These are phyloP conservation scores for Phlebiopsis gigantea DNA, from an alignment of 768 basidiomycete genomes.

Conservation along the genomic window DNA sequence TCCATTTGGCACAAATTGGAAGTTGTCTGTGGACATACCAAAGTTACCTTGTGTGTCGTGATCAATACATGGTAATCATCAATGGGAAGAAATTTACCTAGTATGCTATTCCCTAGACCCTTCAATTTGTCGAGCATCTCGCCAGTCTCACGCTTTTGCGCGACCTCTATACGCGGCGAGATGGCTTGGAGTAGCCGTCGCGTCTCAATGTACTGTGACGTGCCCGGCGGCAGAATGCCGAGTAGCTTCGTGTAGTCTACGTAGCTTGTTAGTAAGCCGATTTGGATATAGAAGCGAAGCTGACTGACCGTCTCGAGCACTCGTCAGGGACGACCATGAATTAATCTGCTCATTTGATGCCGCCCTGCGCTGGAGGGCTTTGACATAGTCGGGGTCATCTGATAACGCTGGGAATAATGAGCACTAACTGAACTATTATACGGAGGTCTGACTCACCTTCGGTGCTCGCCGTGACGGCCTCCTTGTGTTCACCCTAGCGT, in stretches of 20 bases:
- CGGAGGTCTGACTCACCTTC: slow-evolving; percentile 42
- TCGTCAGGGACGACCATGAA: slow-evolving; percentile 78
- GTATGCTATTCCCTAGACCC: slow-evolving; percentile 81
- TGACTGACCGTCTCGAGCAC: slow-evolving; percentile 75
- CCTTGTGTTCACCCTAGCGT: slow-evolving; percentile 67
- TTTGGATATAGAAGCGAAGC: not conserved
- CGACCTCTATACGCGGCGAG: slow-evolving; percentile 64
- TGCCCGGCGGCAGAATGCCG: slow-evolving; percentile 51
- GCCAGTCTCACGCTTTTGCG: slow-evolving; percentile 79
- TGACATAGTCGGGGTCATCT: slow-evolving; percentile 82
- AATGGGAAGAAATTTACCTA: slow-evolving; percentile 47
- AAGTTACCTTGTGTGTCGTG: slow-evolving; percentile 64
- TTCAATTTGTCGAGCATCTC: slow-evolving; percentile 95
- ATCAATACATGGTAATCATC: not conserved
- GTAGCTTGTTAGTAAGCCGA: not conserved
- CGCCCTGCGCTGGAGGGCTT: slow-evolving; percentile 88
- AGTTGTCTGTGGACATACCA: slow-evolving; percentile 93
- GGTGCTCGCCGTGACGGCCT: slow-evolving; percentile 76
- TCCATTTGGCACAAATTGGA: slow-evolving; percentile 91
- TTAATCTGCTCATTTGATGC: slow-evolving; percentile 73
- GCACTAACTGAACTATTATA: not conserved
- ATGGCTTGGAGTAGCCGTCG: slow-evolving; percentile 46
- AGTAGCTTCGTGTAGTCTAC: slow-evolving; percentile 78
- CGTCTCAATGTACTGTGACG: slow-evolving; percentile 44
- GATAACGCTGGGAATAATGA: slow-evolving; percentile 52